Evolutionary conservation across 768 basidiomycete genomes (phyloP), one percentile per base, ranked within the genome.

Genomic region (Phaffia tasmanica): DNA sequence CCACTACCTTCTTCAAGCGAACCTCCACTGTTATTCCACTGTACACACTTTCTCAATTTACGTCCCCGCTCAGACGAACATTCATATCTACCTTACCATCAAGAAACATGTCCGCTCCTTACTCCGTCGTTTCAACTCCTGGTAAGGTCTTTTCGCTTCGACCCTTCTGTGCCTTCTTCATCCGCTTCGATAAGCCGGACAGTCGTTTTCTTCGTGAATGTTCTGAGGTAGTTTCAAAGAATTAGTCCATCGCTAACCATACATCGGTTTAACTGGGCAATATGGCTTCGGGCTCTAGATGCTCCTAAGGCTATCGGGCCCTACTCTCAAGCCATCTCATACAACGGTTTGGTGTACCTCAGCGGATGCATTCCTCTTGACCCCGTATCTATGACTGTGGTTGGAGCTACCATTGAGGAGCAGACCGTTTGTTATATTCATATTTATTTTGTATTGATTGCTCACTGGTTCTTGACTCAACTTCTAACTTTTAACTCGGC

Each of bases 361-460:
- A 93, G 90, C 1, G 94, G 94, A 57, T 87, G 85, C 74, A 86
- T 98, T 72, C 86, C 89, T 1, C 79, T 95, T 64, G 83, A 87
- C 73, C 87, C 91, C 15, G 73, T 78, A 35, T 84, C 84, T 32
- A 54, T 55, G 65, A 59, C 35, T 3, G 51, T 53, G n/a, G 65
- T 66, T 42, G 30, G 19, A 19, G 48, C 35, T 14, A 53, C 25
- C 27, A 55, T 66, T 27, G 59, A 59, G 51, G 65, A 66, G 57
- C 64, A 65, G 57, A 58, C 64, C 5, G 64, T 58, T 48, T 21
- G 64, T 65, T 29, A 11, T 18, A 27, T 8, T 27, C 27, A 23
- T 18, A 23, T 9, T 19, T 32, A 42, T 15, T 4, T 18, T 21
- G 15, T 1, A 27, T 7, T 46, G n/a, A 42, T 48, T 16, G 0